Base-by-base conservation (phyloP, 352 stramenopile genomes). In the Pythium aquatile region DNA sequence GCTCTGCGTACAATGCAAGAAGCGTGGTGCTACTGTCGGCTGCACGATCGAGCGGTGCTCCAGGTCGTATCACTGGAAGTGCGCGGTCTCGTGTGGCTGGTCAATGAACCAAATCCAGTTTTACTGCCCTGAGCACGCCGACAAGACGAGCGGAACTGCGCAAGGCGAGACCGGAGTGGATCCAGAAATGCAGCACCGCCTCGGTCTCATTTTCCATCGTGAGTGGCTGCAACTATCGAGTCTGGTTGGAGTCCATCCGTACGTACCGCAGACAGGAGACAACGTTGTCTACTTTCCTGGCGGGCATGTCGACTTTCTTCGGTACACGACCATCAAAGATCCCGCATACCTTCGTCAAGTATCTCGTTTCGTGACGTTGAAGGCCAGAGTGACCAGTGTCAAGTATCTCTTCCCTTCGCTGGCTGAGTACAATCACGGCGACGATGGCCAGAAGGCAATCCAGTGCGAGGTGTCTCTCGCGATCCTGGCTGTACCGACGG, bases 61-160 rank as follows among this genome's bases (percentile, higher is more conserved):
- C 16, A 87, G 77, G 55, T 93, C 83, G 29, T 94, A 91, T 55
- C 85, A 94, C 55, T 94, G 85, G 85, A 91, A 88, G 55, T 94
- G 85, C 66, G 85, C 85, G 24, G 81, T 94, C 32, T 69, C 65
- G 17, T 82, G 73, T 11, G 85, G 85, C 2, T 94, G 81, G 81
- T 81, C 77, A 2, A 69, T 90, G 29, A 82, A 89, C 53, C 79
- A 90, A 61, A 88, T 93, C 51, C 81, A 94, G 29, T 93, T 96
- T 61, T 93, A 90, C 42, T 96, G 87, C 33, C 81, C 83, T 17
- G 74, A 77, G 1, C 85, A 94, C 42, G 70, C 78, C 65, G 59
- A 53, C 61, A 57, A 29, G 51, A 49, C 55, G 10, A 33, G 55
- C 51, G 63, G 37, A 30, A 10, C 3, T 2, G 44, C 44, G 24